Conservation (phyloP, 2,329 filamentous ascomycete genomes). For the Phoma herbarum region DNA sequence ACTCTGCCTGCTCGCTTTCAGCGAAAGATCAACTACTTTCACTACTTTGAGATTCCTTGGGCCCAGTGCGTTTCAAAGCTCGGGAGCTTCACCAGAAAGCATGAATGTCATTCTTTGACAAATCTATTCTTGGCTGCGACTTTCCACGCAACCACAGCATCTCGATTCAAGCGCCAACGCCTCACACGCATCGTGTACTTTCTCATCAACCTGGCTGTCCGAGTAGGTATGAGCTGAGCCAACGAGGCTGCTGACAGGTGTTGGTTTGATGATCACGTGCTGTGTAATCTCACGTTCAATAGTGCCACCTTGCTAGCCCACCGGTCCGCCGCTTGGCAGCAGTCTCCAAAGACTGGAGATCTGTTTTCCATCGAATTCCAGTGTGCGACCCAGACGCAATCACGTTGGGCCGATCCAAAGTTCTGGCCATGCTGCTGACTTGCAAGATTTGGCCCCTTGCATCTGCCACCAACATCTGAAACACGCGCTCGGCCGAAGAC, state of each 20-base stretch:
- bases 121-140: constrained; percentile 10
- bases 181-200: not conserved
- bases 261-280: constrained; percentile 13
- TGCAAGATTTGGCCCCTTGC: constrained; percentile 16
- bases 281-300: constrained; percentile 13
- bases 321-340: constrained; percentile 2
- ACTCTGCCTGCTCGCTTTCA: constrained; percentile 2
- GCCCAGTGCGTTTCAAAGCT: constrained; percentile 16
- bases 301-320: constrained; percentile 13
- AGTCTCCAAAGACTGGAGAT: not conserved
- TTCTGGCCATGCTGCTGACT: constrained; percentile 16
- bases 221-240: not conserved
- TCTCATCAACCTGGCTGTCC: not conserved
- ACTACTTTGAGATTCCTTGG: constrained; percentile 6
- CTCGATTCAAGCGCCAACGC: constrained; percentile 5
- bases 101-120: constrained; percentile 1
- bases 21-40: constrained; percentile 11
- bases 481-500: constrained; percentile 14
- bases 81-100: constrained; percentile 10
- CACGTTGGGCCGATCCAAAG: constrained; percentile 14
- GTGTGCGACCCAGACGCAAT: constrained; percentile 2
- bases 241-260: constrained; percentile 3
- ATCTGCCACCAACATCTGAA: constrained; percentile 14
- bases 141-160: not conserved
- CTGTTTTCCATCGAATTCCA: not conserved